Evolutionary conservation across 208 protist species (phyloP).

Genomic region (Crithidia expoeki): DNA sequence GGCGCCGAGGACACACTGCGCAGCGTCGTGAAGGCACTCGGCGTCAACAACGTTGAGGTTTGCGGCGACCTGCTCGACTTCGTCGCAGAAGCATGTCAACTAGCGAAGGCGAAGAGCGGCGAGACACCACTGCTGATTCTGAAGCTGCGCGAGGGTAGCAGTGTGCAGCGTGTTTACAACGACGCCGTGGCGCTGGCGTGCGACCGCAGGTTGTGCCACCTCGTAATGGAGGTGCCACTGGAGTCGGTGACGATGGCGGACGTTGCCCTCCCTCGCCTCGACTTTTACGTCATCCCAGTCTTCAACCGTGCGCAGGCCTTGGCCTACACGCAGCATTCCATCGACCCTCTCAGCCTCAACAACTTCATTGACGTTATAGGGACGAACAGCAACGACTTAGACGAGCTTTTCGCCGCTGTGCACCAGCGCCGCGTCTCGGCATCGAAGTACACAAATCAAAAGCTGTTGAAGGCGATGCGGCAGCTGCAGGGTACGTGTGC

Average conservation of each 20-base stretch:
- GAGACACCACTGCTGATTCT: constrained; percentile 67
- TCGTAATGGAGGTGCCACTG: constrained; percentile 73
- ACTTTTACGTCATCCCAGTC: constrained; percentile 63
- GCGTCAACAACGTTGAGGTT: constrained; percentile 76
- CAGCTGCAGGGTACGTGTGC: constrained; percentile 58
- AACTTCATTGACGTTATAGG: constrained; percentile 69
- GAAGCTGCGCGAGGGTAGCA: constrained; percentile 63
- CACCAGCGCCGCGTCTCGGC: constrained; percentile 54
- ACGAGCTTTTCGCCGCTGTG: constrained; percentile 72
- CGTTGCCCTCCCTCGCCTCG: constrained; percentile 54
- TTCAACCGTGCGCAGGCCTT: constrained; percentile 61
- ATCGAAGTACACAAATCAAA: constrained; percentile 61
- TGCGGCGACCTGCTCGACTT: constrained; percentile 86
- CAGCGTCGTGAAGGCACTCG: constrained; percentile 63
- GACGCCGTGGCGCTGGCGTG: constrained; percentile 72
- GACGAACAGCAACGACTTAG: constrained; percentile 75
- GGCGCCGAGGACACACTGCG: constrained; percentile 72
- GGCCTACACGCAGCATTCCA: constrained; percentile 66
- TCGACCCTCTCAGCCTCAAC: constrained; percentile 57
- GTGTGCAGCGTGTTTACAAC: constrained; percentile 65
- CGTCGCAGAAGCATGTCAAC: constrained; percentile 41
- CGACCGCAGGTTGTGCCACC: constrained; percentile 61
- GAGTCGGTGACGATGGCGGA: constrained; percentile 63
- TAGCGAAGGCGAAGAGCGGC: constrained; percentile 46
- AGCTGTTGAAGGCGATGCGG: constrained; percentile 73